phyloP scores from a whole-genome alignment of 495 filamentous ascomycete genomes.

The Penicillium lagena region DNA sequence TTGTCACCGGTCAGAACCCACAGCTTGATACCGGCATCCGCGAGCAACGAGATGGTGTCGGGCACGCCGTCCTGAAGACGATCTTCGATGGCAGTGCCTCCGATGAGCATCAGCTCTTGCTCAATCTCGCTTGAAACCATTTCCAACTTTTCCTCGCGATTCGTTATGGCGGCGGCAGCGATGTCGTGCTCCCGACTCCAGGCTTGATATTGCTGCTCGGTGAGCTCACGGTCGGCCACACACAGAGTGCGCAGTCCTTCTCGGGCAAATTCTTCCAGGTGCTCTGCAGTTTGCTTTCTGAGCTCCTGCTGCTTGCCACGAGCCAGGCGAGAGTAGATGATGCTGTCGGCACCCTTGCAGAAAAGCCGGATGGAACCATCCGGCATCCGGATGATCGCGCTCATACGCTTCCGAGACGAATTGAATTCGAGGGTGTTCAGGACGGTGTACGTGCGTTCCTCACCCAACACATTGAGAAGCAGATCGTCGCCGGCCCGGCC shows the following conservation, averaged over 20 bases:
- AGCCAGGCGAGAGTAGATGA: constrained; percentile 90
- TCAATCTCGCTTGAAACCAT: constrained; percentile 86
- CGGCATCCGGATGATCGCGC: constrained; percentile 94
- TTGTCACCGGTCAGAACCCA: constrained; percentile 99
- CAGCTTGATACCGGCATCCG: constrained; percentile 95
- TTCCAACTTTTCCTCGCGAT: constrained; percentile 93
- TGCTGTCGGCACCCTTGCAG: constrained; percentile 96
- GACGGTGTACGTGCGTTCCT: constrained; percentile 76
- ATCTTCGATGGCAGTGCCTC: constrained; percentile 97
- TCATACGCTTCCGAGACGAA: constrained; percentile 95
- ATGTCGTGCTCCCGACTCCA: constrained; percentile 87
- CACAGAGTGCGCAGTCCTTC: constrained; percentile 95
- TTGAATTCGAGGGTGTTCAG: constrained; percentile 98
- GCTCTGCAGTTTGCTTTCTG: constrained; percentile 76
- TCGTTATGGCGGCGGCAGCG: constrained; percentile 74
- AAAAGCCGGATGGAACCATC: constrained; percentile 87
- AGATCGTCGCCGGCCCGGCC: constrained; percentile 74
- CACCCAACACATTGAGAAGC: constrained; percentile 77
- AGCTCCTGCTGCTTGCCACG: constrained; percentile 82
- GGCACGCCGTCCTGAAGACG: constrained; percentile 95
- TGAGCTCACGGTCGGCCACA: constrained; percentile 78
- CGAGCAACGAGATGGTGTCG: constrained; percentile 89
- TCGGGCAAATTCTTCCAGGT: constrained; percentile 92
- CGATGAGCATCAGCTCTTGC: constrained; percentile 79
- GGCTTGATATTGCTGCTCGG: constrained; percentile 76